Conservation (phyloP, 352 stramenopile genomes). For the Pythium guiyangense region DNA sequence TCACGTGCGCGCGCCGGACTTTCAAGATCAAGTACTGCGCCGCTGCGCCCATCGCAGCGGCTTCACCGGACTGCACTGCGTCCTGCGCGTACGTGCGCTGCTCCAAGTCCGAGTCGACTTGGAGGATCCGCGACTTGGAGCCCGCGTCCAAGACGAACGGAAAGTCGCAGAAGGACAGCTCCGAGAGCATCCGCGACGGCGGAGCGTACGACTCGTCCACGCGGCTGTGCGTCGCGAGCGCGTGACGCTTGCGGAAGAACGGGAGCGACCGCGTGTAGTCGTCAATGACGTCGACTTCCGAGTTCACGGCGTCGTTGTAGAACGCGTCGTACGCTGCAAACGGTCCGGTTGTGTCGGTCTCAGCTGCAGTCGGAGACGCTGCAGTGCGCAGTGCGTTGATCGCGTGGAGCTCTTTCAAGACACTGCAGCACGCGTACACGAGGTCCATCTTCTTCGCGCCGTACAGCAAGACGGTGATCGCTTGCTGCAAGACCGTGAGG, state of each 20-base stretch:
- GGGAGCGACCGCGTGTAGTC: constrained; percentile 73
- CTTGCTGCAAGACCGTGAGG: constrained; percentile 67
- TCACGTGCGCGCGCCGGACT: constrained; percentile 67
- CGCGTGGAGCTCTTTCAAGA: constrained; percentile 60
- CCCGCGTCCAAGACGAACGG: constrained; percentile 74
- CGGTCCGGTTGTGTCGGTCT: not conserved
- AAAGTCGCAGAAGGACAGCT: constrained; percentile 82
- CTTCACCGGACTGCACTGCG: constrained; percentile 30
- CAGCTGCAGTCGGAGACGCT: too few relatives aligned
- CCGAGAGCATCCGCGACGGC: constrained; percentile 56
- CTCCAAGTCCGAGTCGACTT: constrained; percentile 76
- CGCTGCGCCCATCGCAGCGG: constrained; percentile 21
- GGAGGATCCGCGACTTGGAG: constrained; percentile 72
- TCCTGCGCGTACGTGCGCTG: constrained; percentile 56
- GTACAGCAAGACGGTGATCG: constrained; percentile 74
- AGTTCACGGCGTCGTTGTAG: constrained; percentile 83
- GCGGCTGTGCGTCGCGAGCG: constrained; percentile 10
- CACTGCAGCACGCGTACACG: constrained; percentile 62
- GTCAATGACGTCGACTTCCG: constrained; percentile 73
- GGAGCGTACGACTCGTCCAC: constrained; percentile 17
- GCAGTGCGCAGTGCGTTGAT: constrained; percentile 45
- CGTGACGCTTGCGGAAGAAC: constrained; percentile 58
- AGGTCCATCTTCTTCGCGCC: constrained; percentile 69
- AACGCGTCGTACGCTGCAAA: constrained; percentile 73
- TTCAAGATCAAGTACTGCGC: constrained; percentile 63